phyloP scores from a whole-genome alignment of 1,139 yeast genomes.

The Debaryomyces robertsiae region DNA sequence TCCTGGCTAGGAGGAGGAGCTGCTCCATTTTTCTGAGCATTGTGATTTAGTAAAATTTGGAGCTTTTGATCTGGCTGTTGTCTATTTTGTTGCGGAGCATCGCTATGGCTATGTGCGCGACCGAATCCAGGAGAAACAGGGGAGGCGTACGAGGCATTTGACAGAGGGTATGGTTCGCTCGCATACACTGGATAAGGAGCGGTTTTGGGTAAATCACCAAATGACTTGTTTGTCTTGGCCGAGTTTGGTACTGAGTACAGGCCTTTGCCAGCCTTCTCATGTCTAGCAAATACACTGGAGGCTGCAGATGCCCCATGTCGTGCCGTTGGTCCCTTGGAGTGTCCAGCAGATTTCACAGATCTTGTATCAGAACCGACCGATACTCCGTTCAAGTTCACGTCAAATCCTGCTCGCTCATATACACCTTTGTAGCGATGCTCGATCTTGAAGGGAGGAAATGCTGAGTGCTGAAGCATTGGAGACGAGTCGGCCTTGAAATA shows the following conservation, averaged over 20 bases:
- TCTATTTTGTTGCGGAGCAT: neutral
- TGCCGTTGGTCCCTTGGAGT: conserved; percentile 3
- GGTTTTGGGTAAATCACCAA: conserved; percentile 4
- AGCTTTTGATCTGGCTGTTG: neutral
- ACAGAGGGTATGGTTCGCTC: neutral
- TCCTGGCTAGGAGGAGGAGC: conserved; percentile 3
- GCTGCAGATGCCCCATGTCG: neutral
- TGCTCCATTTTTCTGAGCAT: neutral
- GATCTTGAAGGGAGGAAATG: conserved; percentile 64
- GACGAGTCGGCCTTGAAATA: conserved; percentile 34
- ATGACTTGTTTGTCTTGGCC: conserved; percentile 2
- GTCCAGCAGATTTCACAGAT: conserved; percentile 1
- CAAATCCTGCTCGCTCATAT: conserved; percentile 69
- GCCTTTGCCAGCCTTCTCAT: neutral
- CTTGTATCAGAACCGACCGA: conserved; percentile 5
- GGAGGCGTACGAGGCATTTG: neutral
- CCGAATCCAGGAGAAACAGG: neutral
- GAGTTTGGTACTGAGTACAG: neutral
- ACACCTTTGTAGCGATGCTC: conserved; percentile 60
- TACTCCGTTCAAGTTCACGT: conserved; percentile 38
- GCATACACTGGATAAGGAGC: conserved; percentile 6
- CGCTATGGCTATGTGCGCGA: neutral
- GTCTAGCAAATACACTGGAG: neutral
- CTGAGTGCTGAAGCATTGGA: conserved; percentile 38
- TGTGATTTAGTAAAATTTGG: neutral